Evolutionary conservation across 1,139 yeast species (phyloP).

Genomic region (Wickerhamomyces sp.): DNA sequence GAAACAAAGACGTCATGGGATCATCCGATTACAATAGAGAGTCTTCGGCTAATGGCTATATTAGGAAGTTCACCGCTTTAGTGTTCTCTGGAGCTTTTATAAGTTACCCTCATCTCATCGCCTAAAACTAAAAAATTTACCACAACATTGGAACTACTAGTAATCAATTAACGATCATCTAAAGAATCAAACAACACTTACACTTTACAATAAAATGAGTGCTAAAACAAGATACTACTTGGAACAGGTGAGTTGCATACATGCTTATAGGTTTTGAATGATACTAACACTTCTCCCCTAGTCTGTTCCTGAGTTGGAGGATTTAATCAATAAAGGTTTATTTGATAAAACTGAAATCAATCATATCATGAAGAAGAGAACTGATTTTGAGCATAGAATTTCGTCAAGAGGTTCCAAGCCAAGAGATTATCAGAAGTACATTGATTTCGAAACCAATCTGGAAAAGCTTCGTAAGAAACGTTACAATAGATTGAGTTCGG

Average conservation of each 20-base stretch:
- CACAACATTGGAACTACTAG: background rate
- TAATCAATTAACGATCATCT: background rate
- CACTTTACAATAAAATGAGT: conserved; percentile 39
- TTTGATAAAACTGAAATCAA: conserved; percentile 79
- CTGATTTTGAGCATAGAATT: conserved; percentile 91
- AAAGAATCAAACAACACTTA: background rate
- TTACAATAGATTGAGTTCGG: conserved; percentile 53
- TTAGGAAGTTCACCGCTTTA: background rate
- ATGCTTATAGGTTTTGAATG: background rate
- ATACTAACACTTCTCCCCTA: conserved; percentile 25
- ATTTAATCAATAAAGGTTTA: conserved; percentile 72
- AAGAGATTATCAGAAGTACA: conserved; percentile 72
- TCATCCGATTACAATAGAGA: no score
- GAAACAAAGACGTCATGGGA: no score
- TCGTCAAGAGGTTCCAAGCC: conserved; percentile 79
- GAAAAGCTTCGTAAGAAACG: conserved; percentile 77
- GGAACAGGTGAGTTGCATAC: conserved; percentile 42
- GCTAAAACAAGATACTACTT: conserved; percentile 72
- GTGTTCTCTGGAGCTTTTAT: background rate
- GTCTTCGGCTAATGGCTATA: no score
- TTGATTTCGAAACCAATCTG: conserved; percentile 75
- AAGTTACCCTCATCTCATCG: background rate
- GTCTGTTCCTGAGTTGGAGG: conserved; percentile 90
- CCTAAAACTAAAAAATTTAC: background rate
- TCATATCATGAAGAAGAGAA: conserved; percentile 85